phyloP scores from a whole-genome alignment of 306 rosid genomes.

The Coriaria nepalensis region DNA sequence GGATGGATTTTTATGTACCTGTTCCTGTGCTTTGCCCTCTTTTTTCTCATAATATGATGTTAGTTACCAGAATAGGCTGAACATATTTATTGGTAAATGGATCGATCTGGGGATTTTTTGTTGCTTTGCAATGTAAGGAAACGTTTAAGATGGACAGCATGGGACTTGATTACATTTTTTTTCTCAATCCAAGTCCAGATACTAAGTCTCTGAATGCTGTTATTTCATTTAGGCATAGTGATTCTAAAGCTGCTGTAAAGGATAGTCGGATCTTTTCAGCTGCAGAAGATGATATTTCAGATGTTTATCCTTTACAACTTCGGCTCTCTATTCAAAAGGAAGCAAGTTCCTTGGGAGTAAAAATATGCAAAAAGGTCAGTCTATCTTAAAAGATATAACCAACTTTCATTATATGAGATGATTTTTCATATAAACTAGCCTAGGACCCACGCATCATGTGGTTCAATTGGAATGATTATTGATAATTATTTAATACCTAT shows the following conservation, averaged over 20 bases:
- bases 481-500: too few relatives aligned
- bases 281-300: constrained; percentile 60
- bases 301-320: constrained; percentile 90
- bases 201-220: neutral
- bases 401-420: constrained; percentile 1
- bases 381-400: neutral
- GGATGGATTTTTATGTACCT: neutral
- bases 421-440: neutral
- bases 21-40: neutral
- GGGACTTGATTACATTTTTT: neutral
- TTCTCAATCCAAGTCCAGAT: neutral
- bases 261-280: constrained; percentile 61
- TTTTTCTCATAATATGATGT: neutral
- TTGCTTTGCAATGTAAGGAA: neutral
- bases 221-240: constrained; percentile 56
- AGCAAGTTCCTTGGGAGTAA: constrained; percentile 62
- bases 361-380: constrained; percentile 84
- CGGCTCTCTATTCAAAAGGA: constrained; percentile 69
- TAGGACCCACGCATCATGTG: too few relatives aligned
- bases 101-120: neutral
- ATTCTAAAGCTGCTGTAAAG: constrained; percentile 46
- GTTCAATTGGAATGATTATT: too few relatives aligned
- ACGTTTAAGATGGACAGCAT: neutral
- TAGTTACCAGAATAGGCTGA: too few relatives aligned
- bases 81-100: neutral